phyloP scores from a whole-genome alignment of 148 eudicot species.

The Fagopyrum tataricum region DNA sequence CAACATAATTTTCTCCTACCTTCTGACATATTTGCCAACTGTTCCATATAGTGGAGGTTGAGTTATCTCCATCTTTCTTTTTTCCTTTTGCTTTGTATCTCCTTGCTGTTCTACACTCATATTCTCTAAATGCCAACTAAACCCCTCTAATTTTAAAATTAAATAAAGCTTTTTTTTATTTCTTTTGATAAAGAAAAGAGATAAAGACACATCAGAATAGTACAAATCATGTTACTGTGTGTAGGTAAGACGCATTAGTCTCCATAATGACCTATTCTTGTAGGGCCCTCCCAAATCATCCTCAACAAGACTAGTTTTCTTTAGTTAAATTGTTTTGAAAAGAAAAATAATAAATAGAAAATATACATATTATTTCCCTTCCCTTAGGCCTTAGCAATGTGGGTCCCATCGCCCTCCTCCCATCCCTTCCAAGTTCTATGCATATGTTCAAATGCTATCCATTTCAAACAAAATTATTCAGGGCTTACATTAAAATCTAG shows the following conservation, averaged over 20 bases:
- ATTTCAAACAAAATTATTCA: no score
- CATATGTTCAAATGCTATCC: not conserved
- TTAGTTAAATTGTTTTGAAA: no score
- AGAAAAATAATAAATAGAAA: no score
- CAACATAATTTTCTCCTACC: not conserved
- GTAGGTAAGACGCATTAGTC: no score
- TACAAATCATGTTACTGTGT: no score
- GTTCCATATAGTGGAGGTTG: not conserved
- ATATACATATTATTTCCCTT: no score
- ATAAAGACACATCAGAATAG: no score
- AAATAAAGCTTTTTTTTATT: no score
- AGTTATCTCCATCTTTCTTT: not conserved
- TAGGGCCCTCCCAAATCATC: conserved; percentile 3
- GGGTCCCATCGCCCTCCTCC: not conserved
- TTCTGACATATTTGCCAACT: not conserved
- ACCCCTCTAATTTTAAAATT: not conserved
- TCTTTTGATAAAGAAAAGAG: no score
- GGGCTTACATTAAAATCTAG: no score
- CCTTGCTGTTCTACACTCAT: not conserved
- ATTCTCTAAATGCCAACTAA: not conserved
- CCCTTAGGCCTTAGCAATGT: not conserved
- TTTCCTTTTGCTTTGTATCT: not conserved
- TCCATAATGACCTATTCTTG: no score
- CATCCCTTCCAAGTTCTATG: not conserved
- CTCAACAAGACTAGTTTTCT: not conserved